Conservation (phyloP, 257 asterid genomes). For the Verbascum thapsus region DNA sequence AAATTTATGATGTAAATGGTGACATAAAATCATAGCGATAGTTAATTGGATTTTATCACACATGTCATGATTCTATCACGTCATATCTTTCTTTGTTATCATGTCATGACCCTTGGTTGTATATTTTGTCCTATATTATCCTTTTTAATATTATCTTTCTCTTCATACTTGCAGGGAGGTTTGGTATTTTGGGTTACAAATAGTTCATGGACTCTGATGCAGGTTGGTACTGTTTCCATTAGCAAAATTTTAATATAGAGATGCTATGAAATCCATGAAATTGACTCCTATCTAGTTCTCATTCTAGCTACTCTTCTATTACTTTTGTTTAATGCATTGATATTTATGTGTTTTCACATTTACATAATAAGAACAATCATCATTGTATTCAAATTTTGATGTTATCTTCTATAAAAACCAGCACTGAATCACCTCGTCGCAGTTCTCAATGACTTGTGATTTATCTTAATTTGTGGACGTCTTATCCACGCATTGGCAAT, state of each 20-base stretch:
- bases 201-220: constrained; percentile 61
- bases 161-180: constrained; percentile 71
- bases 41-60: no score
- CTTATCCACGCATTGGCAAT: no score
- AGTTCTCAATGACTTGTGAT: no score
- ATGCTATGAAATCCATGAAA: constrained; percentile 19
- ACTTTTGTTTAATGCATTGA: background rate
- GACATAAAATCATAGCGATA: no score
- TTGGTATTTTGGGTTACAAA: constrained; percentile 83
- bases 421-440: no score
- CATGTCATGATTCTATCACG: background rate
- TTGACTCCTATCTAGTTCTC: constrained; percentile 10
- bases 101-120: no score
- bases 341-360: background rate
- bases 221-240: constrained; percentile 29
- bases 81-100: constrained; percentile 9
- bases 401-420: no score
- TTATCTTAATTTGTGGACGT: no score
- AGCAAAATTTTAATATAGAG: background rate
- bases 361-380: background rate
- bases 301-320: background rate
- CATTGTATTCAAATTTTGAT: no score
- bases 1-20: no score
- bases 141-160: constrained; percentile 13
- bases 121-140: constrained; percentile 18